Conservation (phyloP, 768 basidiomycete genomes). For the Rickenella mellea region DNA sequence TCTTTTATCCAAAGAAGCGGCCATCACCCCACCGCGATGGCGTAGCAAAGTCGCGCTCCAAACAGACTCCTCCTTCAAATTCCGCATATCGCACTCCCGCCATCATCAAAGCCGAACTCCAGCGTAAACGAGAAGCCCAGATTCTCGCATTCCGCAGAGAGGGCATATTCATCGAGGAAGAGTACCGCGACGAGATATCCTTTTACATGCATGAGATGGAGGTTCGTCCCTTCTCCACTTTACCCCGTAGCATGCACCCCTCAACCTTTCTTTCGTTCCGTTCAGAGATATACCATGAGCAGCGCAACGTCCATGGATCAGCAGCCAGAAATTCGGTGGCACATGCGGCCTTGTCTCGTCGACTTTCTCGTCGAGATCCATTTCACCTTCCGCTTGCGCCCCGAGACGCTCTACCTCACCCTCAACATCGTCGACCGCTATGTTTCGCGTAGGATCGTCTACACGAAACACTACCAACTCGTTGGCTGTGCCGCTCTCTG, state of each 20-base stretch:
- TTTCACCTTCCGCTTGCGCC: constrained; percentile 93
- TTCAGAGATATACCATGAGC: constrained; percentile 75
- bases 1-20: constrained; percentile 76
- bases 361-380: constrained; percentile 99
- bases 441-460: constrained; percentile 95
- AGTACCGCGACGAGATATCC: constrained; percentile 89
- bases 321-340: constrained; percentile 98
- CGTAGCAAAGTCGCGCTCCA: constrained; percentile 55
- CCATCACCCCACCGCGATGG: constrained; percentile 55
- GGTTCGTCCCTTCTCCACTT: constrained; percentile 43
- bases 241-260: neutral
- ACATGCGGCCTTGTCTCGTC: constrained; percentile 97
- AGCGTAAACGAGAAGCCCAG: constrained; percentile 60
- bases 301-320: constrained; percentile 97
- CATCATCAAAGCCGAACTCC: constrained; percentile 47
- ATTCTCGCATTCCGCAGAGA: constrained; percentile 61
- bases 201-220: constrained; percentile 98
- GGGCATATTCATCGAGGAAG: constrained; percentile 81
- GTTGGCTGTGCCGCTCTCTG: constrained; percentile 97
- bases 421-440: constrained; percentile 99
- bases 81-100: constrained; percentile 53
- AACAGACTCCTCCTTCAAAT: constrained; percentile 35
- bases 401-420: constrained; percentile 96
- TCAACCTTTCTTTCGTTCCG: constrained; percentile 11
- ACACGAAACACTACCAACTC: constrained; percentile 98